Conservation (phyloP, 176 grass and related monocot species). For the Sorghum bicolor region Sorghum_bicolor_NCBIv3 NC_012870.2:12846501-12847000, state of each 20-base stretch:
- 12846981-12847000: too few relatives aligned
- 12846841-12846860: not conserved
- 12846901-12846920: not conserved
- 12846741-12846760: not conserved
- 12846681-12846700: constrained; percentile 29
- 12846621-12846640: constrained; percentile 67
- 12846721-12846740: not conserved
- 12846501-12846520: constrained; percentile 24
- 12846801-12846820: not conserved
- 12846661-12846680: constrained; percentile 1
- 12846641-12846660: constrained; percentile 56
- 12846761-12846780: constrained; percentile 23
- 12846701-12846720: not conserved
- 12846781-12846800: constrained; percentile 4
- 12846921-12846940: not conserved
- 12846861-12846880: not conserved
- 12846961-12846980: not conserved
- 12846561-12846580: constrained; percentile 41
- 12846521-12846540: not conserved
- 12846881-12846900: not conserved
- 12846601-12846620: constrained; percentile 74
- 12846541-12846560: not conserved
- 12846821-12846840: not conserved
- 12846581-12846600: constrained; percentile 56
- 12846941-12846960: not conserved